Percentiles rank a stretch among this genome's conserved stretches.
Evolutionary conservation across 306 rosid genomes (phyloP).

Genomic region (Cucurbita pepo): DNA sequence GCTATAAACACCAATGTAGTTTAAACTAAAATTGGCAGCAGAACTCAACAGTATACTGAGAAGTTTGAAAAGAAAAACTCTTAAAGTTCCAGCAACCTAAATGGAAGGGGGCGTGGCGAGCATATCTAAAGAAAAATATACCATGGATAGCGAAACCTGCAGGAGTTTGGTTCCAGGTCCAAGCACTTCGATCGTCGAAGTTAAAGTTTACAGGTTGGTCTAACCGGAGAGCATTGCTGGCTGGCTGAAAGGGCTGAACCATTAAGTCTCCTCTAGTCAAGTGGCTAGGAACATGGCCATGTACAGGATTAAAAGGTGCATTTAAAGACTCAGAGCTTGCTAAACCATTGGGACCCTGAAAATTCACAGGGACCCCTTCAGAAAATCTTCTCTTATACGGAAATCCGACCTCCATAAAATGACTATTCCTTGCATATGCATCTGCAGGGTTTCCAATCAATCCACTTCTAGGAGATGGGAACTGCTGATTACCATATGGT

Average conservation of each 20-base stretch:
- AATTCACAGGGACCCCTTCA: constrained; percentile 41
- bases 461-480: constrained; percentile 32
- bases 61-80: neutral
- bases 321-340: constrained; percentile 40
- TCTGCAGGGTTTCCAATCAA: constrained; percentile 23
- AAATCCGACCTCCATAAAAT: constrained; percentile 46
- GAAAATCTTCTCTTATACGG: constrained; percentile 61
- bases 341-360: constrained; percentile 33
- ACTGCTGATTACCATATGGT: constrained; percentile 36
- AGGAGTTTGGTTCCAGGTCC: neutral
- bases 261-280: constrained; percentile 23
- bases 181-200: constrained; percentile 33
- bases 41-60: neutral
- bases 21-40: neutral
- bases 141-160: neutral
- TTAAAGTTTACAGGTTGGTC: constrained; percentile 44
- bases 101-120: neutral
- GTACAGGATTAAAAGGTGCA: constrained; percentile 39
- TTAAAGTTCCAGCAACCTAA: neutral
- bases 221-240: constrained; percentile 43
- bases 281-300: neutral
- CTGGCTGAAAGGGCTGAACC: constrained; percentile 53
- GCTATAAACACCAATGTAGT: neutral
- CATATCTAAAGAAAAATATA: neutral
- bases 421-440: constrained; percentile 40